Conservation (phyloP, 495 filamentous ascomycete genomes). For the Pseudomonodictys pantanalensis region DNA sequence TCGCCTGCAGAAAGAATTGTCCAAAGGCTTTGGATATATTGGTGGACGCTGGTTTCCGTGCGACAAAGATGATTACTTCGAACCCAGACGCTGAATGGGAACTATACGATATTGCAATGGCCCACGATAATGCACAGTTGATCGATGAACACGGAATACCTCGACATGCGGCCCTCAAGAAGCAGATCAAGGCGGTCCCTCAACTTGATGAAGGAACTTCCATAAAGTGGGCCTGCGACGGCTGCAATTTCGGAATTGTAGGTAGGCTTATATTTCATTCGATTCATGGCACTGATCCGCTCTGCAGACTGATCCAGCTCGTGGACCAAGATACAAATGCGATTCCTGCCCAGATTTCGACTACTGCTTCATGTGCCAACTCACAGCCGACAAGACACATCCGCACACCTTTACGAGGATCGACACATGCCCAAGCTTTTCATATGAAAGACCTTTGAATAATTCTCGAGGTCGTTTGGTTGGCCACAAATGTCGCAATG, state of each 20-base stretch:
- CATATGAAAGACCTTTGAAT: too few relatives aligned
- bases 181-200: background rate
- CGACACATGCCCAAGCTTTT: too few relatives aligned
- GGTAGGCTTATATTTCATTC: background rate
- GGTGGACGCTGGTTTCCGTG: background rate
- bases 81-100: background rate
- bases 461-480: too few relatives aligned
- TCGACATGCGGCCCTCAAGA: background rate
- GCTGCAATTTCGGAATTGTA: background rate
- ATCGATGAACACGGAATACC: background rate
- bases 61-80: background rate
- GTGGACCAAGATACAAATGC: background rate
- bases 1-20: background rate
- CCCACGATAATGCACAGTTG: background rate
- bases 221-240: background rate
- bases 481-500: too few relatives aligned
- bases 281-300: background rate
- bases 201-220: background rate
- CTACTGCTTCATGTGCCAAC: slow-evolving; percentile 12
- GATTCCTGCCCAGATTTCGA: background rate
- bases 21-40: background rate
- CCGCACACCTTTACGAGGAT: too few relatives aligned
- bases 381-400: background rate
- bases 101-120: background rate
- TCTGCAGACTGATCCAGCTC: background rate